Evolutionary conservation across 2,329 filamentous ascomycete genomes (phyloP), one percentile per base, ranked within the genome.

Genomic region (Fusarium nisikadoi): DNA sequence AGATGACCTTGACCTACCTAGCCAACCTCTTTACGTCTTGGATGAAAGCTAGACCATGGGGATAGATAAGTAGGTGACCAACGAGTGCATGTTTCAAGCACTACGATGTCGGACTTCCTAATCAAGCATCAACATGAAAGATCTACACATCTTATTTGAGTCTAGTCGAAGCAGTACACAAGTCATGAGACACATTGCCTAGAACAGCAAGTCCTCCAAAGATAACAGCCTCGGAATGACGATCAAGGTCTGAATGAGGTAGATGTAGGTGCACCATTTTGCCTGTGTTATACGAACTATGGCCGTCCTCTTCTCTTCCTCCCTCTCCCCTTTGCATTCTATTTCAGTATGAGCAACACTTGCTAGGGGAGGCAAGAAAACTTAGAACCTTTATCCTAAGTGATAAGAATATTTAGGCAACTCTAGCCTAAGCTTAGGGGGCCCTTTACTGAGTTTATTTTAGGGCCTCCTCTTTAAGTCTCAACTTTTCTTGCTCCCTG

Each of bases 141-240:
- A 45, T 61, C 47, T 45, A n/a, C 41, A 25, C 31, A 62, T n/a
- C 25, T 42, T 38, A 4, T 23, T 23, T 17, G 39, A 58, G 36
- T 43, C 20, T 38, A 62, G 49, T 45, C 43, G 39, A 63, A 27
- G 45, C 43, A 45, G 43, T n/a, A 52, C 16, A 27, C 39, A 52
- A 46, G 64, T 68, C 65, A 68, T 68, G 57, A 68, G 65, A 68
- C 45, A 31, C 43, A n/a, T 42, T 68, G n/a, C 64, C 57, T n/a
- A 50, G 49, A 63, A 54, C 35, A 68, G 56, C 29, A 45, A 55
- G 23, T 29, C 25, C 27, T 39, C 17, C 14, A 41, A 17, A 36
- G 46, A 41, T 27, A 45, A 38, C 19, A 56, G 35, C 13, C 23
- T 63, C 14, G 33, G 35, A 19, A 31, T 57, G 17, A 45, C 23